Base-by-base conservation (phyloP, 1,284 basidiomycete genomes). In the Stygiomarasmius scandens region DNA sequence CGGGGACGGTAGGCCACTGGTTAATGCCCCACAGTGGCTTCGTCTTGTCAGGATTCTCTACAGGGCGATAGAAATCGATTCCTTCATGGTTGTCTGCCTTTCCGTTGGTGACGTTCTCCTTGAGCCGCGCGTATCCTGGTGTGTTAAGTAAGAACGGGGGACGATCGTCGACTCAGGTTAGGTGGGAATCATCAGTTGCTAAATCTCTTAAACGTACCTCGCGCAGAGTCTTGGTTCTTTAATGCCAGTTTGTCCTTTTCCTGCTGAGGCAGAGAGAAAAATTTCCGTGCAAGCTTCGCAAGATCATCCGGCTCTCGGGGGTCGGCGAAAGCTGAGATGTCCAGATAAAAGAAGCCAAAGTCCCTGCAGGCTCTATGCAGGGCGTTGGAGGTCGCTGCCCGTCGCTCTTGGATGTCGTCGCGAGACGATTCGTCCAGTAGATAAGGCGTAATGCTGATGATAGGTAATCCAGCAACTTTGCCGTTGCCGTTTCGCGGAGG, bases 341-440 rank as follows among this genome's bases (percentile, higher is more conserved):
- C 82, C 50, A 95, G 77, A 69, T 95, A 96, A 74, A 95, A 93
- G 79, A 95, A 95, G 0, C 93, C 93, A 57, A 85, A 91, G 56
- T 90, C 77, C 19, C 87, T 67, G 67, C 91, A 94, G 12, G 92
- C 92, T 0, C 74, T 67, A 67, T 95, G 92, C 10, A 95, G 72
- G 0, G 83, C 81, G 19, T 77, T 74, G 3, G 89, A 83, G 0
- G 82, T 79, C 1, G 78, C 74, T 12, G 75, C 67, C 29, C 83
- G 76, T n/a, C 69, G 65, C 12, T 67, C 65, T 11, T 60, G 49
- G 32, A 70, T 64, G 16, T 68, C 63, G 16, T 69, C 66, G 4
- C 38, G 38, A 25, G 55, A 59, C 9, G 41, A 22, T 48, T 76
- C 71, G 46, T 69, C 61, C 34, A 72, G 67, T 45, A 85, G 71